These are phyloP conservation scores for Gossypium turneri DNA, from an alignment of 345 rosid genomes.

Conservation along the genomic window DNA sequence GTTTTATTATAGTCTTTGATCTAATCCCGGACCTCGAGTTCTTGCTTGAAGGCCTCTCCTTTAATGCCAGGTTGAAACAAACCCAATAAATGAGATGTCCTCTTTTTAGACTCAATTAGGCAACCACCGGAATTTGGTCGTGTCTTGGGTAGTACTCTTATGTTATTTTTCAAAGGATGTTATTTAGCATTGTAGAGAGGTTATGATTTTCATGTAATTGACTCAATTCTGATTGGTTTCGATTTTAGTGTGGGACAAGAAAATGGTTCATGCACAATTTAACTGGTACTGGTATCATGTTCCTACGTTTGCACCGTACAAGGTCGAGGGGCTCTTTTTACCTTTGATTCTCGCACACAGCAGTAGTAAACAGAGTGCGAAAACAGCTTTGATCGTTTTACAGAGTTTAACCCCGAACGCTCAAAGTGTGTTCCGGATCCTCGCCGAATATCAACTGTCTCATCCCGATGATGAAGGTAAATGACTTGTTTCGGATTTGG, in stretches of 20 bases:
- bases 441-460: conserved; percentile 69
- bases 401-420: conserved; percentile 95
- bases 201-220: conserved; percentile 1
- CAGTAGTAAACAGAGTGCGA: conserved; percentile 60
- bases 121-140: background rate
- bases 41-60: background rate
- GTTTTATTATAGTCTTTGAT: background rate
- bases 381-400: conserved; percentile 82
- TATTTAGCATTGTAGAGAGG: background rate
- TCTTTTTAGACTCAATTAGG: background rate
- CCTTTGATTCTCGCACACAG: conserved; percentile 82
- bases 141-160: background rate
- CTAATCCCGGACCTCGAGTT: background rate
- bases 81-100: background rate
- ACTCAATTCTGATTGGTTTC: conserved; percentile 9
- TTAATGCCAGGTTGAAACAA: background rate
- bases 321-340: conserved; percentile 70
- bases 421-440: conserved; percentile 82
- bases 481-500: background rate
- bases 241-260: conserved; percentile 92
- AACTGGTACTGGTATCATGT: conserved; percentile 92
- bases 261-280: conserved; percentile 86
- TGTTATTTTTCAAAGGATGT: background rate
- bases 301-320: conserved; percentile 84
- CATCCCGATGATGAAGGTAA: conserved; percentile 86